phyloP scores from a whole-genome alignment of 2,329 filamentous ascomycete genomes.

The Aplosporella prunicola region DNA sequence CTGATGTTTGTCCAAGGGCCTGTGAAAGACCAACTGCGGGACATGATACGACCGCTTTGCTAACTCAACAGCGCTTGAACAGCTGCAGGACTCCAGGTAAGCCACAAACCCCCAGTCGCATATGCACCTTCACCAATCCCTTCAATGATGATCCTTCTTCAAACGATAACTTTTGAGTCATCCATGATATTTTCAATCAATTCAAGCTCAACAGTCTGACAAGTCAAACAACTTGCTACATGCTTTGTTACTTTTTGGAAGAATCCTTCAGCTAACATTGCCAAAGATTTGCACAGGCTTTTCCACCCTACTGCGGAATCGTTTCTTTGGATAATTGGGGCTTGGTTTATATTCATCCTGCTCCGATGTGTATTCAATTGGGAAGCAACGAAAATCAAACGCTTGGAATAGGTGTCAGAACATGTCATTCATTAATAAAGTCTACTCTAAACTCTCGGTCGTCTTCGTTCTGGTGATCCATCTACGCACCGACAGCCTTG shows the following conservation, averaged over 20 bases:
- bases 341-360: neutral
- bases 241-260: neutral
- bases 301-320: neutral
- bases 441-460: neutral
- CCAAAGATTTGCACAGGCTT: neutral
- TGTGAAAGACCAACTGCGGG: too few species aligned
- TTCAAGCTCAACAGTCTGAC: slow-evolving; percentile 50
- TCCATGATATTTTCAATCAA: slow-evolving; percentile 26
- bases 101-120: slow-evolving; percentile 7
- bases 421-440: too few species aligned
- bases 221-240: neutral
- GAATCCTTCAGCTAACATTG: neutral
- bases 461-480: neutral
- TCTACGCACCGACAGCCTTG: slow-evolving; percentile 42
- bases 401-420: too few species aligned
- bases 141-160: slow-evolving; percentile 18
- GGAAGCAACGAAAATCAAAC: too few species aligned
- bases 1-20: too few species aligned
- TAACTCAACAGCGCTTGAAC: too few species aligned
- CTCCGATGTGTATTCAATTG: too few species aligned
- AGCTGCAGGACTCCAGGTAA: too few species aligned
- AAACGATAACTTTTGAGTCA: slow-evolving; percentile 33
- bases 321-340: neutral
- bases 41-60: too few species aligned
- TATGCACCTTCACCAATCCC: slow-evolving; percentile 6